Evolutionary conservation across 192 early-diverging fungal species (phyloP).

Genomic region (Anaeromyces robustus): DNA sequence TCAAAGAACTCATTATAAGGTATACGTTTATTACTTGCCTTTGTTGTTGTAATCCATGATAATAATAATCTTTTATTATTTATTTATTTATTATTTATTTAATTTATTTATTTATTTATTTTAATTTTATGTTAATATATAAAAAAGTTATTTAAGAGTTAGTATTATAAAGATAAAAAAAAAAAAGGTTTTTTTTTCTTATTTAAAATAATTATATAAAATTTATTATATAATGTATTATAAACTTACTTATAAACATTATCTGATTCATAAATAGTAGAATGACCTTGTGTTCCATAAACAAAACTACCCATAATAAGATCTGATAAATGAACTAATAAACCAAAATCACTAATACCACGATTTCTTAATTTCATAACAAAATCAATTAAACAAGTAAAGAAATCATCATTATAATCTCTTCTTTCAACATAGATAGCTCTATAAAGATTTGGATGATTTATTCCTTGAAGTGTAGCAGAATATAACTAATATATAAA

Average conservation of each 20-base stretch:
- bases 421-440: conserved; percentile 78
- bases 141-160: too few species aligned
- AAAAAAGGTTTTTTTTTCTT: too few species aligned
- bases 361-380: conserved; percentile 72
- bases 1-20: background rate
- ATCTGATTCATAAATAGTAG: conserved; percentile 79
- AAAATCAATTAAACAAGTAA: conserved; percentile 75
- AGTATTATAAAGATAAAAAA: too few species aligned
- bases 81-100: too few species aligned
- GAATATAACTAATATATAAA: conserved; percentile 20
- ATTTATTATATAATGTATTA: too few species aligned
- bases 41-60: background rate
- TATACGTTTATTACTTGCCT: background rate
- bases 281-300: conserved; percentile 74
- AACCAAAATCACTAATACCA: conserved; percentile 71
- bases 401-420: conserved; percentile 68
- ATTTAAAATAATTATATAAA: too few species aligned
- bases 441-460: conserved; percentile 71
- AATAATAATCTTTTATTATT: background rate
- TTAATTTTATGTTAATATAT: too few species aligned
- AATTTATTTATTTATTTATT: too few species aligned
- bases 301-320: conserved; percentile 75
- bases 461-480: conserved; percentile 24
- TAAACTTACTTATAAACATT: conserved; percentile 50
- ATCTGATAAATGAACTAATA: conserved; percentile 73